Evolutionary conservation across 2,329 filamentous ascomycete species (phyloP).

Genomic region (Trichophyton verrucosum): DNA sequence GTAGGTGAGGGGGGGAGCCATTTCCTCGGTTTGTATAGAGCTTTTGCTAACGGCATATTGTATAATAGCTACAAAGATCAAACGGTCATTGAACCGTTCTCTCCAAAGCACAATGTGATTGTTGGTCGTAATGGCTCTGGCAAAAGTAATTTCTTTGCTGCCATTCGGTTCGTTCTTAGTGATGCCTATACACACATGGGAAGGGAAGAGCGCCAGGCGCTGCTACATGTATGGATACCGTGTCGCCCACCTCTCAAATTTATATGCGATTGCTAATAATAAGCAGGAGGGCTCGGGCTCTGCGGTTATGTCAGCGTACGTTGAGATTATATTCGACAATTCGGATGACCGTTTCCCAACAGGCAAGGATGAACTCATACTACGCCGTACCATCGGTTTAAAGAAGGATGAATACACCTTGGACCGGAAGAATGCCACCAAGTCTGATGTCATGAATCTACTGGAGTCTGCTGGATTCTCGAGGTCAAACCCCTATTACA

Average conservation of each 20-base stretch:
- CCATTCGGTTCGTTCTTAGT: slow-evolving; percentile 94
- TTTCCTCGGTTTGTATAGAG: background rate
- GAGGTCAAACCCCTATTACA: slow-evolving; percentile 95
- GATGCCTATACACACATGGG: slow-evolving; percentile 96
- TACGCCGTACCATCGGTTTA: slow-evolving; percentile 86
- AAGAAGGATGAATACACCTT: slow-evolving; percentile 99
- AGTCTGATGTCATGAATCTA: slow-evolving; percentile 86
- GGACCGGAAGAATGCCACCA: slow-evolving; percentile 91
- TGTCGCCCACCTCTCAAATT: background rate
- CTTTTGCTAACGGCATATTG: slow-evolving; percentile 9
- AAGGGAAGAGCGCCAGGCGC: slow-evolving; percentile 84
- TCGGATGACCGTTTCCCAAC: slow-evolving; percentile 90
- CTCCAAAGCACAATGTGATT: slow-evolving; percentile 93
- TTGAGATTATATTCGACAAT: slow-evolving; percentile 98
- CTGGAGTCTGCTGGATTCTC: slow-evolving; percentile 95
- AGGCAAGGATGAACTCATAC: slow-evolving; percentile 75
- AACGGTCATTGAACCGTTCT: slow-evolving; percentile 96
- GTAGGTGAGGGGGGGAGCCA: slow-evolving; percentile 36
- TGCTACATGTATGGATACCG: slow-evolving; percentile 55
- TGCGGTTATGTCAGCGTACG: slow-evolving; percentile 98
- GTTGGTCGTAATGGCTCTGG: slow-evolving; percentile 98
- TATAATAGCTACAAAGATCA: slow-evolving; percentile 87
- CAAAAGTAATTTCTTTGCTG: slow-evolving; percentile 99
- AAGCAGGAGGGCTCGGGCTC: slow-evolving; percentile 78
- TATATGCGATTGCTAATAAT: slow-evolving; percentile 18